Conservation (phyloP, 495 filamentous ascomycete species). For the Aspergillus nidulans region DNA sequence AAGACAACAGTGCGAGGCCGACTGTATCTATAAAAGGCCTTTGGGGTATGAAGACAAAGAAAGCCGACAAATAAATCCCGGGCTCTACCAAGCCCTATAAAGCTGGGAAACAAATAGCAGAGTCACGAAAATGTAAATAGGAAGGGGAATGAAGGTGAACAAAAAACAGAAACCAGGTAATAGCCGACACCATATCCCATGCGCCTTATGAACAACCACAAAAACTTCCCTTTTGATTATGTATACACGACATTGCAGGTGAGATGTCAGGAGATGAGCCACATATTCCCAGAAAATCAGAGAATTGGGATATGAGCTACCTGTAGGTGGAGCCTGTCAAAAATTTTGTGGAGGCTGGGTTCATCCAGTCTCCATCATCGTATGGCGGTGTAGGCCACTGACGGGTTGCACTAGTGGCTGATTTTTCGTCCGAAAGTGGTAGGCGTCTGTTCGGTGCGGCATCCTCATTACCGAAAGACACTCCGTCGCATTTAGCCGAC, state of each 20-base stretch:
- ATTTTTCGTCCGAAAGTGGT: slow-evolving; percentile 58
- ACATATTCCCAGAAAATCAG: slow-evolving; percentile 6
- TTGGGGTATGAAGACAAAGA: slow-evolving; percentile 37
- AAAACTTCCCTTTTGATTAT: slow-evolving; percentile 25
- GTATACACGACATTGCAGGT: slow-evolving; percentile 14
- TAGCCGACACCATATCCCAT: slow-evolving; percentile 31
- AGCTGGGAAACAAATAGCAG: slow-evolving; percentile 17
- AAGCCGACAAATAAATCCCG: slow-evolving; percentile 22
- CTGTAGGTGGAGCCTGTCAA: slow-evolving; percentile 53
- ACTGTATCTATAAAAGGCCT: slow-evolving; percentile 40
- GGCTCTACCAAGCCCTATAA: slow-evolving; percentile 20
- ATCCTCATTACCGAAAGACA: slow-evolving; percentile 60
- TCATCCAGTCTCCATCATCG: slow-evolving; percentile 82
- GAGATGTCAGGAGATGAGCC: slow-evolving; percentile 11
- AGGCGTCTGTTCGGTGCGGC: slow-evolving; percentile 45
- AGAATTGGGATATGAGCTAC: slow-evolving; percentile 25
- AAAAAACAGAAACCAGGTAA: slow-evolving; percentile 15
- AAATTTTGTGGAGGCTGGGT: slow-evolving; percentile 72
- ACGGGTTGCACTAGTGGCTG: slow-evolving; percentile 50
- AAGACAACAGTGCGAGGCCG: slow-evolving; percentile 36
- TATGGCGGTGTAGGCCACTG: slow-evolving; percentile 98
- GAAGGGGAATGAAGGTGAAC: slow-evolving; percentile 16
- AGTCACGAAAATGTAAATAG: slow-evolving; percentile 19
- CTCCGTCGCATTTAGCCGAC: slow-evolving; percentile 70
- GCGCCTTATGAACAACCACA: slow-evolving; percentile 29